Evolutionary conservation across 2,329 filamentous ascomycete genomes (phyloP).

Genomic region (Colletotrichum endophyticum): DNA sequence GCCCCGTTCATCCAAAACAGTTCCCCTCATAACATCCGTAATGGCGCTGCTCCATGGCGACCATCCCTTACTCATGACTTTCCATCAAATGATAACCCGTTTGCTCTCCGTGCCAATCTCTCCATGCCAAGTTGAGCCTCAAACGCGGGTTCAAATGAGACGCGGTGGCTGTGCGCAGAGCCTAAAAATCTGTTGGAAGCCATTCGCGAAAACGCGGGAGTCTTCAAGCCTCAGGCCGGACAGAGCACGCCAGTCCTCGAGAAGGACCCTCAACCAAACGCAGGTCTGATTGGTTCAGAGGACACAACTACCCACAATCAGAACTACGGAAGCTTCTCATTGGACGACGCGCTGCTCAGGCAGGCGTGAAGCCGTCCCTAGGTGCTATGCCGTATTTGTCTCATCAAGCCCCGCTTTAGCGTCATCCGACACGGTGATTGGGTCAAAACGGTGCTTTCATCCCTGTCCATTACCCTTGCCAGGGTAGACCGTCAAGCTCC

Average conservation of each 20-base stretch:
- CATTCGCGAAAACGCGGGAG: constrained; percentile 5
- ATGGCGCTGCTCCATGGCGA: neutral
- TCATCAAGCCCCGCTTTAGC: constrained; percentile 1
- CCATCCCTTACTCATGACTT: neutral
- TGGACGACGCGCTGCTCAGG: constrained; percentile 4
- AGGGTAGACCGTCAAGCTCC: constrained; percentile 9
- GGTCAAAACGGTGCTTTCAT: neutral
- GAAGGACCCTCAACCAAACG: neutral
- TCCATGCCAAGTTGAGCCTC: too few species aligned
- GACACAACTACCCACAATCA: neutral
- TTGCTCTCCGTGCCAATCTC: too few species aligned
- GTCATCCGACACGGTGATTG: neutral
- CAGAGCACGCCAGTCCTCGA: neutral
- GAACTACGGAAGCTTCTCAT: neutral
- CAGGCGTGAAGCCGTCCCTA: neutral
- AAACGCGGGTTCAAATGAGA: neutral
- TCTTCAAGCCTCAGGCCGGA: neutral
- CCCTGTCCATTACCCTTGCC: constrained; percentile 12
- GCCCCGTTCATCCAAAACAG: neutral
- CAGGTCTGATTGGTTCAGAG: constrained; percentile 6
- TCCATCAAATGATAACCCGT: neutral
- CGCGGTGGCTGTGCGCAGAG: constrained; percentile 2
- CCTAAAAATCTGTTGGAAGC: neutral
- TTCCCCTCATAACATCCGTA: neutral
- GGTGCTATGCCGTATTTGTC: constrained; percentile 19